Evolutionary conservation across 2,329 filamentous ascomycete genomes (phyloP).

Genomic region (Venturia effusa): DNA sequence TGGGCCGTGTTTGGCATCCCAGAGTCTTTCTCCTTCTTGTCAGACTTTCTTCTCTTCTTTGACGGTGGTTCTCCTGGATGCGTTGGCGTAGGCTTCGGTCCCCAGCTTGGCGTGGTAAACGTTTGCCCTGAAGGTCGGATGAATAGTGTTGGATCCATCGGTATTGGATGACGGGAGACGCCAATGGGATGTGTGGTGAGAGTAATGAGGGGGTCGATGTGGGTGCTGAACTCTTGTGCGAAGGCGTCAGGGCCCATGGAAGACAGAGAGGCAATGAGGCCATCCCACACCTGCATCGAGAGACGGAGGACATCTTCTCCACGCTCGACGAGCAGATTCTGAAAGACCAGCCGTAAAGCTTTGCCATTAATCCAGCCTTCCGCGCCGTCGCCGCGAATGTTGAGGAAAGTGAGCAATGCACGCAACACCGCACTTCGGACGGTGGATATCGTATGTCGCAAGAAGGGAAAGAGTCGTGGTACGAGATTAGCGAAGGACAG

Average conservation of each 20-base stretch:
- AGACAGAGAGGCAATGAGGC: constrained; percentile 60
- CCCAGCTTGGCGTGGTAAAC: constrained; percentile 46
- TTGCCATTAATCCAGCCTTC: constrained; percentile 89
- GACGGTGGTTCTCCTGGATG: constrained; percentile 43
- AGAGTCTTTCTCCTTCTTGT: constrained; percentile 58
- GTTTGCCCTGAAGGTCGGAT: constrained; percentile 86
- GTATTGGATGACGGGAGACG: constrained; percentile 77
- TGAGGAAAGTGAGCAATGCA: constrained; percentile 84
- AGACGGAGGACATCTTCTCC: constrained; percentile 72
- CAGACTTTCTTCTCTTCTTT: constrained; percentile 71
- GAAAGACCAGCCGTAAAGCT: constrained; percentile 79
- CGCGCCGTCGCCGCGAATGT: constrained; percentile 67
- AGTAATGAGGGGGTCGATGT: constrained; percentile 72
- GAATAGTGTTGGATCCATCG: constrained; percentile 83
- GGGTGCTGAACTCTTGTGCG: constrained; percentile 59
- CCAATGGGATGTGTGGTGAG: constrained; percentile 86
- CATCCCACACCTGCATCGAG: constrained; percentile 79
- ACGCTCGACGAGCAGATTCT: constrained; percentile 88
- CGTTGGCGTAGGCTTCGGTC: constrained; percentile 18
- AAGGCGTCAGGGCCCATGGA: constrained; percentile 51
- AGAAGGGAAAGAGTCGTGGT: constrained; percentile 86
- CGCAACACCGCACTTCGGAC: constrained; percentile 89
- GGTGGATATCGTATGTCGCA: constrained; percentile 93
- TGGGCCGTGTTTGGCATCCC: constrained; percentile 47
- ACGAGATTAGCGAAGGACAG: constrained; percentile 89